Percentiles rank a stretch among this genome's conserved stretches.
Conservation (phyloP, 208 protist species). For the Acanthamoeba divionensis region DNA sequence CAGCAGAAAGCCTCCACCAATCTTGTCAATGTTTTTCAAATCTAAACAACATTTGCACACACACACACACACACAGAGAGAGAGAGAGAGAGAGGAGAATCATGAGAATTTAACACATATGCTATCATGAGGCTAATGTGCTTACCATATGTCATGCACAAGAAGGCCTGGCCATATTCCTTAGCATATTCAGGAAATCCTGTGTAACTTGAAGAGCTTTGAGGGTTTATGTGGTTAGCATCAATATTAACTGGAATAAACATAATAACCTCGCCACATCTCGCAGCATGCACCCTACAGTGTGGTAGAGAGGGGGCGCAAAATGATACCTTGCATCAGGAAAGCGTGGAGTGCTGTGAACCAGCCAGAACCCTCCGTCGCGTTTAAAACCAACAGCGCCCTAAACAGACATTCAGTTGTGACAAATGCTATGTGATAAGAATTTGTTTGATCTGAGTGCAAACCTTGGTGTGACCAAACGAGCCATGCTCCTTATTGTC, state of each 20-base stretch:
- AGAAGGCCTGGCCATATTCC: constrained; percentile 68
- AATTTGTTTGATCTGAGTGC: no score
- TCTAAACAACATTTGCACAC: background rate
- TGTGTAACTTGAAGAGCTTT: background rate
- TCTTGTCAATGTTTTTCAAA: background rate
- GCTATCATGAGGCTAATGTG: background rate
- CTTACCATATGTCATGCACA: constrained; percentile 59
- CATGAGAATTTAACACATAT: background rate
- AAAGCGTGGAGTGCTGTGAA: constrained; percentile 62
- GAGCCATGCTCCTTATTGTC: background rate
- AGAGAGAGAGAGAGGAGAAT: background rate
- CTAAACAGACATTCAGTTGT: no score
- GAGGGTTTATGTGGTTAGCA: no score
- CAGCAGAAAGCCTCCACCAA: background rate
- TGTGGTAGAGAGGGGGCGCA: no score
- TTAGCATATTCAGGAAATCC: constrained; percentile 56
- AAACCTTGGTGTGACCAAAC: constrained; percentile 64
- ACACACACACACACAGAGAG: background rate
- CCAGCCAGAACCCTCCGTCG: constrained; percentile 65
- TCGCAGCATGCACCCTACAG: no score
- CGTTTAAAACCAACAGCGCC: constrained; percentile 55
- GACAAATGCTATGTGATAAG: no score
- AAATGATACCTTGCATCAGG: constrained; percentile 39
- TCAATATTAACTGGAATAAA: no score
- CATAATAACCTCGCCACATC: no score